These are phyloP conservation scores for Conticribra guillardii DNA, from an alignment of 108 stramenopile genomes.

Conservation along the genomic window DNA sequence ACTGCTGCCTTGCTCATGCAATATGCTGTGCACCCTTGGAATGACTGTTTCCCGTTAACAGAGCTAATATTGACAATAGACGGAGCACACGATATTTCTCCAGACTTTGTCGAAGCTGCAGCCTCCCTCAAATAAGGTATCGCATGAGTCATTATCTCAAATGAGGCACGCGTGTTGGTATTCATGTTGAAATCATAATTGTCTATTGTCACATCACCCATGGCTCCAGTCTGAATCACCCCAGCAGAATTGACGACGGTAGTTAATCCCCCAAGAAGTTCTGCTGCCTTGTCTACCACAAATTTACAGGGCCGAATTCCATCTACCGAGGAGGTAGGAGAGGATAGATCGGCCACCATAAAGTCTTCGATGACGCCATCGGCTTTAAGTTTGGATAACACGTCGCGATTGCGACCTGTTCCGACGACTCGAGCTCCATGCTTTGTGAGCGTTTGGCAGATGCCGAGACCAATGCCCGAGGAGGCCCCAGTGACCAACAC, in stretches of 20 bases:
- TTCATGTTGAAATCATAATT: conserved; percentile 66
- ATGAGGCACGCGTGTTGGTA: conserved; percentile 61
- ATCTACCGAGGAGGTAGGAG: conserved; percentile 15
- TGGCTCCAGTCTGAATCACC: conserved; percentile 56
- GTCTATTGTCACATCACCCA: conserved; percentile 38
- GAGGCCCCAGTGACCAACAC: conserved; percentile 65
- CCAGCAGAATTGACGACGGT: conserved; percentile 68
- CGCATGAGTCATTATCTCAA: conserved; percentile 63
- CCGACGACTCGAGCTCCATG: conserved; percentile 59
- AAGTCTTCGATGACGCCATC: conserved; percentile 43
- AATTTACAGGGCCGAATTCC: conserved; percentile 25
- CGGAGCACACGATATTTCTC: conserved; percentile 7
- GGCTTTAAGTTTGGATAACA: conserved; percentile 35
- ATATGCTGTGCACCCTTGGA: conserved; percentile 58
- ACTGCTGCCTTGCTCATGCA: conserved; percentile 76
- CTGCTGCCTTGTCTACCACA: conserved; percentile 49
- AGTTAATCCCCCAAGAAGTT: conserved; percentile 43
- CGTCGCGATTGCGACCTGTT: conserved; percentile 45
- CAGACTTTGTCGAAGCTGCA: background rate
- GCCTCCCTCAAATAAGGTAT: conserved; percentile 58
- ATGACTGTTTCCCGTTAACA: conserved; percentile 73
- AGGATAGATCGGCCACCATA: conserved; percentile 54
- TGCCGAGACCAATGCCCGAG: conserved; percentile 62
- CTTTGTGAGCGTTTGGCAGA: conserved; percentile 44
- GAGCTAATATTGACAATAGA: conserved; percentile 71